Evolutionary conservation across 441 rosid species (phyloP).

Genomic region (Erysimum pusillum): DNA sequence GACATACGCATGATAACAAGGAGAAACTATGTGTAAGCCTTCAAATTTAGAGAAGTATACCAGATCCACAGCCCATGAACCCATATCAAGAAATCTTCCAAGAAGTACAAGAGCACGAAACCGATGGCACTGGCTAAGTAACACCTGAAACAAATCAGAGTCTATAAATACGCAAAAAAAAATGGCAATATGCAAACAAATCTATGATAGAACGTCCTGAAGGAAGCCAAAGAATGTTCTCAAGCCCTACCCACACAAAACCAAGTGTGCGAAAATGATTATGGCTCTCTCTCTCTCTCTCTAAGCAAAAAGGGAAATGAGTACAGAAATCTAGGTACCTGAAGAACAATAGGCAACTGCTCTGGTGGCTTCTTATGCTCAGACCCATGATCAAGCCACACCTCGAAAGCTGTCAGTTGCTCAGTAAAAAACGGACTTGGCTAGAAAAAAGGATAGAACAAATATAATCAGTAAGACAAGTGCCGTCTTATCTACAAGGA

Average conservation of each 20-base stretch:
- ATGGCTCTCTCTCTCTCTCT: conserved; percentile 25
- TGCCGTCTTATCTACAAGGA: conserved; percentile 12
- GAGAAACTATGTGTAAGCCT: conserved; percentile 30
- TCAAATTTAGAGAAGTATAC: conserved; percentile 51
- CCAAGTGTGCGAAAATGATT: conserved; percentile 10
- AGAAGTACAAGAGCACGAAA: conserved; percentile 97
- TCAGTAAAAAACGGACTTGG: conserved; percentile 96
- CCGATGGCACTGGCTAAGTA: conserved; percentile 99
- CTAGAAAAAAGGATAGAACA: conserved; percentile 57
- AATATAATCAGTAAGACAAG: conserved; percentile 32
- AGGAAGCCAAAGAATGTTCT: conserved; percentile 7
- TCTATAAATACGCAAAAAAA: conserved; percentile 35
- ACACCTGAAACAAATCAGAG: conserved; percentile 67
- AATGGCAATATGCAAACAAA: conserved; percentile 23
- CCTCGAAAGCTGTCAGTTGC: conserved; percentile 98
- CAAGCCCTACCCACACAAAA: conserved; percentile 28
- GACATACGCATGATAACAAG: conserved; percentile 35
- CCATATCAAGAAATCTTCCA: conserved; percentile 99
- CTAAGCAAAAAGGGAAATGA: conserved; percentile 23
- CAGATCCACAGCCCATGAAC: conserved; percentile 99
- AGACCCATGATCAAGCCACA: conserved; percentile 99
- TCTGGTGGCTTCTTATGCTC: conserved; percentile 96
- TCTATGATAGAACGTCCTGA: conserved; percentile 18
- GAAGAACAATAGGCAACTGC: conserved; percentile 97
- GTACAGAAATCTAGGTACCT: conserved; percentile 57